phyloP scores from a whole-genome alignment of 2,329 filamentous ascomycete genomes.

The Diplodia corticola region DNA sequence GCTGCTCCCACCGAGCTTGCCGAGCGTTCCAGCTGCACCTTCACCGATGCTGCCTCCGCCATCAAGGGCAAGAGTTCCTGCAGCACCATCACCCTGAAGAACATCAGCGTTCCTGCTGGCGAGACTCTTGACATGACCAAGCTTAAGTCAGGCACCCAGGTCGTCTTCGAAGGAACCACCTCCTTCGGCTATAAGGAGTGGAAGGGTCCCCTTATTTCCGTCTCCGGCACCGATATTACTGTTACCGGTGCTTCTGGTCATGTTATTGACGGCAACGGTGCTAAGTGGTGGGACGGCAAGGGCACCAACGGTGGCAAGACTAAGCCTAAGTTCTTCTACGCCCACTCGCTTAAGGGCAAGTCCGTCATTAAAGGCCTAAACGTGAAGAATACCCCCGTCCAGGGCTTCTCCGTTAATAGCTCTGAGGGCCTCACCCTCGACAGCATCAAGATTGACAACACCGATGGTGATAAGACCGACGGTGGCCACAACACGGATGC shows the following conservation, averaged over 20 bases:
- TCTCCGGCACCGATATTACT: constrained; percentile 44
- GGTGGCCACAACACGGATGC: constrained; percentile 50
- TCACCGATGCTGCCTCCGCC: constrained; percentile 26
- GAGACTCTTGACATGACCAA: constrained; percentile 59
- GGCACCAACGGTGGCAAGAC: constrained; percentile 48
- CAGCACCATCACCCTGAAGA: constrained; percentile 22
- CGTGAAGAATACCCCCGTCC: constrained; percentile 57
- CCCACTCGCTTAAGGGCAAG: constrained; percentile 29
- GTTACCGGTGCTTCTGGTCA: constrained; percentile 41
- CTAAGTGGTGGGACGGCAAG: constrained; percentile 48
- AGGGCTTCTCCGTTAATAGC: constrained; percentile 47
- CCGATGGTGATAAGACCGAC: constrained; percentile 41
- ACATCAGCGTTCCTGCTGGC: constrained; percentile 23
- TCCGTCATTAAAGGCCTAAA: constrained; percentile 46
- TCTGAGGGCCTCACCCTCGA: constrained; percentile 44
- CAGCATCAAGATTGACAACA: constrained; percentile 55
- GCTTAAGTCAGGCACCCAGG: constrained; percentile 44
- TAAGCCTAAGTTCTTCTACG: constrained; percentile 29
- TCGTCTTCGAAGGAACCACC: constrained; percentile 24
- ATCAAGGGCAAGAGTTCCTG: constrained; percentile 23
- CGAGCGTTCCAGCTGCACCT: constrained; percentile 22
- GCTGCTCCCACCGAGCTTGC: constrained; percentile 17
- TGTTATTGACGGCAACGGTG: constrained; percentile 44
- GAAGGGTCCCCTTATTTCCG: constrained; percentile 42
- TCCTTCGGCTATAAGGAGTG: constrained; percentile 44